Evolutionary conservation across 345 rosid genomes (phyloP).

Genomic region (Moricandia arvensis): DNA sequence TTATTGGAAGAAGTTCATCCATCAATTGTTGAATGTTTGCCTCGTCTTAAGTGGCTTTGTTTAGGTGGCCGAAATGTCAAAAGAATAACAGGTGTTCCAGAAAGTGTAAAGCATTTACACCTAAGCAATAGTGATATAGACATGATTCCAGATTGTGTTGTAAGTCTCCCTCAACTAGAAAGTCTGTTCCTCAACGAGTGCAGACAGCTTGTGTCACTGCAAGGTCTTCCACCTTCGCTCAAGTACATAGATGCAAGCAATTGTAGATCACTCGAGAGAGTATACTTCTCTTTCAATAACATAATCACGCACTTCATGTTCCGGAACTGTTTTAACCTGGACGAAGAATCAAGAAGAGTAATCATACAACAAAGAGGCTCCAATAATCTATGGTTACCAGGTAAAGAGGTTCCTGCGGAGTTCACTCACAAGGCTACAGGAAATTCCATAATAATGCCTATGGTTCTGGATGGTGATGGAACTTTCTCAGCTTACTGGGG

Average conservation of each 20-base stretch:
- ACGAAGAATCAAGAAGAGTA: not conserved
- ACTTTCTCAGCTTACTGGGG: not conserved
- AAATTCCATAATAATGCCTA: not conserved
- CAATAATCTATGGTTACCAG: not conserved
- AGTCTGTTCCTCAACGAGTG: not conserved
- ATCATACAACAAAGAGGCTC: not conserved
- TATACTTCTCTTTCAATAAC: not conserved
- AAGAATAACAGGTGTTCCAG: not conserved
- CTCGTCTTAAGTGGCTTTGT: not conserved
- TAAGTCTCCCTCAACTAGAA: not conserved
- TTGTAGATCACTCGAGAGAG: not conserved
- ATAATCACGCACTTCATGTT: not conserved
- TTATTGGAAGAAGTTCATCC: not conserved
- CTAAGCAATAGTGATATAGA: not conserved
- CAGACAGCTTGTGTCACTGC: not conserved
- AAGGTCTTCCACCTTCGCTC: not conserved
- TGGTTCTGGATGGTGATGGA: not conserved
- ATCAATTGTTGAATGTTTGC: not conserved
- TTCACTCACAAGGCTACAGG: not conserved
- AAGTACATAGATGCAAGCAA: not conserved
- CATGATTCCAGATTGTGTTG: not conserved
- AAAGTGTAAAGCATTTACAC: not conserved
- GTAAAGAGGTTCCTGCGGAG: not conserved
- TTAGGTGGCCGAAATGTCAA: not conserved
- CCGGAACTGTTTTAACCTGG: not conserved